phyloP scores from a whole-genome alignment of 176 grass and related monocot genomes.

The Leersia perrieri region DNA sequence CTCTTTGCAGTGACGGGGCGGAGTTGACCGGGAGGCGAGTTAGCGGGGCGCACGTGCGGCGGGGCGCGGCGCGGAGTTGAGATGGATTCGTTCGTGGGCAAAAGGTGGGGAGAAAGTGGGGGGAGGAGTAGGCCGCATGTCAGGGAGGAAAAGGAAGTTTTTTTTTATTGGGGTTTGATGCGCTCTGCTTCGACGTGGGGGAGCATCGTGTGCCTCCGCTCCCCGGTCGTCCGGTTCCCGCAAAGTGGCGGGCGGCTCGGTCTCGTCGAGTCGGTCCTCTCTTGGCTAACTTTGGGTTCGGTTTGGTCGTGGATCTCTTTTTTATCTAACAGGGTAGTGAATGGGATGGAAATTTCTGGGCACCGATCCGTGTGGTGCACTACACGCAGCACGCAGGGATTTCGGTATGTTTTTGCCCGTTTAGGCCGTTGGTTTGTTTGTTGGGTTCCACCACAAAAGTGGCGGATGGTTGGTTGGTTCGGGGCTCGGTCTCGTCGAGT shows the following conservation, averaged over 20 bases:
- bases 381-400: too few species aligned
- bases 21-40: slow-evolving; percentile 44
- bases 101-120: not conserved
- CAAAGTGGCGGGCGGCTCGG: not conserved
- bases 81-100: not conserved
- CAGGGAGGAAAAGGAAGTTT: not conserved
- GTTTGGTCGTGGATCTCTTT: too few species aligned
- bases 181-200: not conserved
- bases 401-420: too few species aligned
- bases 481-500: too few species aligned
- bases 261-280: too few species aligned
- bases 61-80: not conserved
- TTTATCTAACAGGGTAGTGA: too few species aligned
- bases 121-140: not conserved
- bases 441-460: too few species aligned
- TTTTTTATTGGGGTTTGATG: not conserved
- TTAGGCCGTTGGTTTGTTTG: too few species aligned
- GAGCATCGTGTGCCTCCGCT: not conserved
- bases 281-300: too few species aligned
- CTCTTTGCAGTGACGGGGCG: not conserved
- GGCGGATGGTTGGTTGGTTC: too few species aligned
- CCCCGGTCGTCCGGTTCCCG: not conserved
- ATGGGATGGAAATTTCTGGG: too few species aligned
- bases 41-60: slow-evolving; percentile 44
- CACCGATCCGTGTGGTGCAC: too few species aligned